Base-by-base conservation (phyloP, 2,329 filamentous ascomycete genomes). In the Onygenales sp. region DNA sequence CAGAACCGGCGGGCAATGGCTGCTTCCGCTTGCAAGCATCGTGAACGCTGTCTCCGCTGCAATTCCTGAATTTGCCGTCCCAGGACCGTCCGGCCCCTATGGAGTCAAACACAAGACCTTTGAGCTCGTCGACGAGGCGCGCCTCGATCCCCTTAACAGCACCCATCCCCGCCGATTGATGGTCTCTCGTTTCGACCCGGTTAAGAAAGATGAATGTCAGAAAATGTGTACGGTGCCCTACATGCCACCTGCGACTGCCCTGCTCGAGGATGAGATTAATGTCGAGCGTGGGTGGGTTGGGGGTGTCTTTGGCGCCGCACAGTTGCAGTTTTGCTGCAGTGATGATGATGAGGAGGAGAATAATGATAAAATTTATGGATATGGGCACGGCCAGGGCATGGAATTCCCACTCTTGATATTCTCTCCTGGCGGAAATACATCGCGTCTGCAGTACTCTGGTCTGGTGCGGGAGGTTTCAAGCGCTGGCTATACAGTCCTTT, bases 131-230 rank as follows among this genome's bases (percentile, higher is more conserved):
- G 56, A 55, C 33, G 37, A 27, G 36, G 51, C 44, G 6, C 43
- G 56, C 13, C 37, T 46, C 5, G 56, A 56, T 52, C 52, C 49
- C 32, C 44, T 46, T 31, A 54, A 57, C 47, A 39, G 44, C 8
- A 54, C 52, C n/a, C 52, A 52, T 37, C 43, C 37, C 36, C 55
- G 55, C 10, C 33, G 53, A 34, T 7, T 57, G 17, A 57, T 57
- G 53, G 42, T 57, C n/a, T 53, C 55, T 27, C 55, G 51, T 14
- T 55, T 57, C 50, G 48, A 55, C 31, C 55, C 55, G 7, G 51
- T 55, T 32, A 42, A 46, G 6, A 43, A 51, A 13, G 37, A 39
- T 7, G 32, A 47, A 40, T 56, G 52, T 21, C 7, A 17, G 7
- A 50, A 51, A 34, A 50, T 42, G 13, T 44, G 43, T 34, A 44